Percentiles rank a stretch among this genome's conserved stretches.
Evolutionary conservation across 495 filamentous ascomycete genomes (phyloP).

Genomic region (Aspergillus cavernicola): DNA sequence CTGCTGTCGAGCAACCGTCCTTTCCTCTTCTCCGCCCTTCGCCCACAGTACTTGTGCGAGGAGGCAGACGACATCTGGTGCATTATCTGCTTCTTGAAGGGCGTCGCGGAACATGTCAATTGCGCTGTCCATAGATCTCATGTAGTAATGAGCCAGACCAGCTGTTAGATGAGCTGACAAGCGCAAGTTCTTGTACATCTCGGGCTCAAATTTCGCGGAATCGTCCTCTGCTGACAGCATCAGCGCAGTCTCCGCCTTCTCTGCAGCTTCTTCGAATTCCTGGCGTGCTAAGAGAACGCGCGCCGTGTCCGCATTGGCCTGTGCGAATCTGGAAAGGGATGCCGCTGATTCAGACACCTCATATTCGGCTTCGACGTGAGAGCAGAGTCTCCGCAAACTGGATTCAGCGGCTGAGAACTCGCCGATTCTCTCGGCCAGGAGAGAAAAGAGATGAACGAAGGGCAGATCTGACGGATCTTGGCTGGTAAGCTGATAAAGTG

Average conservation of each 20-base stretch:
- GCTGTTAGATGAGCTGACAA: constrained; percentile 84
- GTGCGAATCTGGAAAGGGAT: constrained; percentile 69
- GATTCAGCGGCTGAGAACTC: constrained; percentile 61
- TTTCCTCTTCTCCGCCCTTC: constrained; percentile 71
- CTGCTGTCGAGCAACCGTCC: constrained; percentile 70
- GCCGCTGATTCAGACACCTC: constrained; percentile 73
- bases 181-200: constrained; percentile 58
- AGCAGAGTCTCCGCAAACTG: constrained; percentile 62
- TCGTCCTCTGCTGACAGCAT: constrained; percentile 60
- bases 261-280: constrained; percentile 60
- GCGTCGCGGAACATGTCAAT: constrained; percentile 79
- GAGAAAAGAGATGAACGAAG: constrained; percentile 70
- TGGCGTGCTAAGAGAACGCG: constrained; percentile 68
- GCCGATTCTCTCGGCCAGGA: constrained; percentile 75
- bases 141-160: constrained; percentile 75
- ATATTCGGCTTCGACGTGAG: constrained; percentile 70
- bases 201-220: constrained; percentile 51
- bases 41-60: constrained; percentile 91
- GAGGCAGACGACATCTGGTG: constrained; percentile 83
- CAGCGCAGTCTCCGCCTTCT: constrained; percentile 69
- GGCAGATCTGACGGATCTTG: constrained; percentile 64
- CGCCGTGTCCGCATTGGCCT: constrained; percentile 84
- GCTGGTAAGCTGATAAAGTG: constrained; percentile 71
- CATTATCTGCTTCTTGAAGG: constrained; percentile 68
- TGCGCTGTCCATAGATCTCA: constrained; percentile 56